These are phyloP conservation scores for Torulaspora microellipsoides DNA, from an alignment of 805 yeast genomes.

Conservation along the genomic window DNA sequence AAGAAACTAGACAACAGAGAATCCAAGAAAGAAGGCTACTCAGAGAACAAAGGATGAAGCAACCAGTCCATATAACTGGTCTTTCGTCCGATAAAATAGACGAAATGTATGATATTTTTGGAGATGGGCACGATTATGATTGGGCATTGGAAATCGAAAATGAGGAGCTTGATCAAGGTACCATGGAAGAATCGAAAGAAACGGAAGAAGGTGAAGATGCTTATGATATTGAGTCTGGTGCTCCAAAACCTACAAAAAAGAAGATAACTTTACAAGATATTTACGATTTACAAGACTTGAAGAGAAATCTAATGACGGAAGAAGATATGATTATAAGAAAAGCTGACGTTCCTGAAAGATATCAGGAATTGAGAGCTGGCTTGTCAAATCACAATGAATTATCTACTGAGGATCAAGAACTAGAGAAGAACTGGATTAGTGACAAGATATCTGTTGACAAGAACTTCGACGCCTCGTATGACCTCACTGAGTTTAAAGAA, in stretches of 20 bases:
- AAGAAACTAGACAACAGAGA: slow-evolving; percentile 44
- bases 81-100: slow-evolving; percentile 86
- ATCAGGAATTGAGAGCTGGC: slow-evolving; percentile 64
- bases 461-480: slow-evolving; percentile 35
- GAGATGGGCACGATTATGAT: slow-evolving; percentile 94
- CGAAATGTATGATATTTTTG: slow-evolving; percentile 91
- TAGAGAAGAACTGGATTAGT: slow-evolving; percentile 80
- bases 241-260: slow-evolving; percentile 21
- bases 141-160: slow-evolving; percentile 96
- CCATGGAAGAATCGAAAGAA: slow-evolving; percentile 43
- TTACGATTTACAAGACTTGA: slow-evolving; percentile 89
- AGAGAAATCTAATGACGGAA: slow-evolving; percentile 85
- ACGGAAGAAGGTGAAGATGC: slow-evolving; percentile 37
- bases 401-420: slow-evolving; percentile 58
- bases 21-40: slow-evolving; percentile 29
- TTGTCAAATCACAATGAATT: slow-evolving; percentile 63
- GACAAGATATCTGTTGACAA: slow-evolving; percentile 58
- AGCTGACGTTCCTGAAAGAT: slow-evolving; percentile 89
- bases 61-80: slow-evolving; percentile 54
- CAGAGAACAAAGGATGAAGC: slow-evolving; percentile 43
- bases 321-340: slow-evolving; percentile 84
- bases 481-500: slow-evolving; percentile 51
- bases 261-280: slow-evolving; percentile 71
- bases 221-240: slow-evolving; percentile 36
- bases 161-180: slow-evolving; percentile 45